A percentile compares a stretch with the other conserved stretches of the same genome.
Evolutionary conservation across 768 basidiomycete genomes (phyloP).

Genomic region (Suillus weaverae): DNA sequence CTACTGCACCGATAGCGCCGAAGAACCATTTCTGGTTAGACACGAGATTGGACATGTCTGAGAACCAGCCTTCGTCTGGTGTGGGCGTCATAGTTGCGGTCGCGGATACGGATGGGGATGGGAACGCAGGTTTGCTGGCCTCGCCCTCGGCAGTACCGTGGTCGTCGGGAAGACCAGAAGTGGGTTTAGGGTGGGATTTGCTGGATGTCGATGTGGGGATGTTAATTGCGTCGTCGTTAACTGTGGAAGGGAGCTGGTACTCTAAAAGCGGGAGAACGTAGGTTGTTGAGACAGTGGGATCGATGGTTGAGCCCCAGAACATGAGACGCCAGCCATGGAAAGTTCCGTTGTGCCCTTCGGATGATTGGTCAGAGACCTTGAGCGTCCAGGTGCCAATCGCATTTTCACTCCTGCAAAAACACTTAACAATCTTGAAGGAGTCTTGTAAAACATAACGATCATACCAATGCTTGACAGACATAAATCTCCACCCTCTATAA

Average conservation of each 20-base stretch:
- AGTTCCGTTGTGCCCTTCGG: constrained; percentile 52
- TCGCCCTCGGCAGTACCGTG: constrained; percentile 81
- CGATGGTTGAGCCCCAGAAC: constrained; percentile 87
- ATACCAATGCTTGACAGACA: constrained; percentile 97
- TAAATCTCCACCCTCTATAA: constrained; percentile 96
- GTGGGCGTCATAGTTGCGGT: constrained; percentile 51
- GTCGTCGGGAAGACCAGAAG: constrained; percentile 82
- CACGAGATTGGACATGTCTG: constrained; percentile 71
- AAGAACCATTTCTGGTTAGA: constrained; percentile 89
- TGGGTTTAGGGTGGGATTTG: constrained; percentile 80
- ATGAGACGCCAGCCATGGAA: constrained; percentile 93
- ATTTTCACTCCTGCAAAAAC: constrained; percentile 77
- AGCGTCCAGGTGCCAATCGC: constrained; percentile 91
- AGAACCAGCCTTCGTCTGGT: constrained; percentile 83
- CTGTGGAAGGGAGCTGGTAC: constrained; percentile 47
- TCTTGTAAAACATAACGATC: constrained; percentile 13
- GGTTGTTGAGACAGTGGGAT: constrained; percentile 61
- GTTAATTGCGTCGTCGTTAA: constrained; percentile 41
- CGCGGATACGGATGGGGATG: constrained; percentile 30
- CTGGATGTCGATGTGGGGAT: constrained; percentile 45
- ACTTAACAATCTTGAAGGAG: constrained; percentile 16
- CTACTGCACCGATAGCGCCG: constrained; percentile 75
- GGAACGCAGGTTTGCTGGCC: constrained; percentile 73
- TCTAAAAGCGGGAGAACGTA: constrained; percentile 62
- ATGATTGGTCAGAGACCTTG: constrained; percentile 76